Percentiles rank a stretch among this genome's conserved stretches.
These are phyloP conservation scores for Neoboletus subvelutipes DNA, from an alignment of 768 basidiomycete species.

Conservation along the genomic window DNA sequence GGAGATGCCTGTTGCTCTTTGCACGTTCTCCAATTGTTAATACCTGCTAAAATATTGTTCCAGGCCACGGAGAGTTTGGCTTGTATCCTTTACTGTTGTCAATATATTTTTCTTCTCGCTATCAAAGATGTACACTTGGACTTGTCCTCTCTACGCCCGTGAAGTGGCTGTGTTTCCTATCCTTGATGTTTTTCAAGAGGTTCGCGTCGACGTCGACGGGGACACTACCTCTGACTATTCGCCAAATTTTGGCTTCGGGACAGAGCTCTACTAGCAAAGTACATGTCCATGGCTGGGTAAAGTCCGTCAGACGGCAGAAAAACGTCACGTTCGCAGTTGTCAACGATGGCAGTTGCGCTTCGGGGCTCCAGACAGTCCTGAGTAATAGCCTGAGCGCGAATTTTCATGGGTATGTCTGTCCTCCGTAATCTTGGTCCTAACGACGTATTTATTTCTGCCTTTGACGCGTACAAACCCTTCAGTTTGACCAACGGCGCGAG, in stretches of 20 bases:
- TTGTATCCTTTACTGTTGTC: conserved; percentile 22
- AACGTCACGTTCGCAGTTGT: conserved; percentile 82
- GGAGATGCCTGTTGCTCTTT: background rate
- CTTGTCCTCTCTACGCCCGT: background rate
- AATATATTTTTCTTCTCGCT: conserved; percentile 3
- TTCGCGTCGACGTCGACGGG: conserved; percentile 30
- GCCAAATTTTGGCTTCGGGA: conserved; percentile 36
- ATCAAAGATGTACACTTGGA: background rate
- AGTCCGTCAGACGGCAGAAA: conserved; percentile 84
- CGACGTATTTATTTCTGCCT: background rate
- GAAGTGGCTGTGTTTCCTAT: conserved; percentile 27
- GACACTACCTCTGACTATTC: conserved; percentile 33
- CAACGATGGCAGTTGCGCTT: conserved; percentile 72
- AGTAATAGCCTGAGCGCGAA: conserved; percentile 24
- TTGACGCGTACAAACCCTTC: conserved; percentile 6
- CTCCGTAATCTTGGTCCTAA: background rate
- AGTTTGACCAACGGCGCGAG: conserved; percentile 57
- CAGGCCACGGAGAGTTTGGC: conserved; percentile 16
- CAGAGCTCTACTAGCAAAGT: conserved; percentile 19
- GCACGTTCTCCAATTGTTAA: conserved; percentile 17
- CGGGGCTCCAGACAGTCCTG: conserved; percentile 80
- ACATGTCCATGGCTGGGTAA: conserved; percentile 78
- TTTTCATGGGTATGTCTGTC: conserved; percentile 19
- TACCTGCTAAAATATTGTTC: conserved; percentile 25
- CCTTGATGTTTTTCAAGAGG: conserved; percentile 28